Conservation (phyloP, 345 rosid species). For the Salix exigua region DNA sequence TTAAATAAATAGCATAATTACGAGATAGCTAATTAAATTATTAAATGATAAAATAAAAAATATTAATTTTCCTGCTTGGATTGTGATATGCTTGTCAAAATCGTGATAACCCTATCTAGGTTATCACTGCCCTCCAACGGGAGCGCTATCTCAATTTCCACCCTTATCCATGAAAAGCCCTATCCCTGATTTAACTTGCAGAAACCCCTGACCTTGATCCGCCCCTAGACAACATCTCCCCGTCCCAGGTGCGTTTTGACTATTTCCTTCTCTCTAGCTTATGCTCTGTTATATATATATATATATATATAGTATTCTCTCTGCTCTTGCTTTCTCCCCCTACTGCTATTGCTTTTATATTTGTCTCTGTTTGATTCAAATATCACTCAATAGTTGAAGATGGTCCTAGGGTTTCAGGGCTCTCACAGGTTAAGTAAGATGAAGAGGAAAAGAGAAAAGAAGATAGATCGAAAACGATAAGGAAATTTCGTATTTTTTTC, state of each 20-base stretch:
- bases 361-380: not conserved
- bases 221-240: not conserved
- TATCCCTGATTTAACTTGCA: slow-evolving; percentile 37
- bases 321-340: too few species aligned
- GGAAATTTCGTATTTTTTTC: too few species aligned
- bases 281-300: not conserved
- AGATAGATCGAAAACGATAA: too few species aligned
- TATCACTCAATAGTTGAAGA: not conserved
- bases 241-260: slow-evolving; percentile 5
- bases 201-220: not conserved
- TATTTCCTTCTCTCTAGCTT: not conserved
- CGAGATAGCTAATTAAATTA: too few species aligned
- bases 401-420: not conserved
- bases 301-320: too few species aligned
- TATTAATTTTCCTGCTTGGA: too few species aligned
- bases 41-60: too few species aligned
- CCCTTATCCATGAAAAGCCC: slow-evolving; percentile 33
- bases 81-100: not conserved
- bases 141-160: not conserved
- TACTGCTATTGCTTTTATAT: too few species aligned
- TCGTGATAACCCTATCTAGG: not conserved
- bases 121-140: slow-evolving; percentile 10
- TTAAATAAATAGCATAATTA: too few species aligned
- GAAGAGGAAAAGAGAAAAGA: too few species aligned
- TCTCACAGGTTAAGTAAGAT: not conserved